Conservation (phyloP, 306 rosid genomes). For the Castanospermum australe region DNA sequence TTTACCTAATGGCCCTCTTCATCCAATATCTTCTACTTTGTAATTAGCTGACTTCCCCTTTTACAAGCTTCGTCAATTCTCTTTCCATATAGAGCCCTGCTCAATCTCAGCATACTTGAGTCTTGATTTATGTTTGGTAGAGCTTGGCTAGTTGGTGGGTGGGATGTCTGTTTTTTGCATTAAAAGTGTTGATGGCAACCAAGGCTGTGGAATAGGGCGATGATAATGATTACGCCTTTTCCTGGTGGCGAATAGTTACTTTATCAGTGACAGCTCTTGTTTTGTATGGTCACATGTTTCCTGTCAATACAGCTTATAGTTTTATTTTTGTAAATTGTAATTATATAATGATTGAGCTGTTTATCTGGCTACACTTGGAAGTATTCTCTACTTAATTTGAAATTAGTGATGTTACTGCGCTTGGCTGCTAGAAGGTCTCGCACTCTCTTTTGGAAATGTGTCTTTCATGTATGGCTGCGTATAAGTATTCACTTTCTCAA, state of each 20-base stretch:
- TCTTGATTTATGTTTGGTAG: slow-evolving; percentile 29
- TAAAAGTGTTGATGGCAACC: slow-evolving; percentile 2
- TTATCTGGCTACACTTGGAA: not conserved
- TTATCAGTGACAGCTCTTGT: slow-evolving; percentile 1
- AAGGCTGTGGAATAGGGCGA: slow-evolving; percentile 13
- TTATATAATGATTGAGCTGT: slow-evolving; percentile 1
- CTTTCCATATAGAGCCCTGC: not conserved
- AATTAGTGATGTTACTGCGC: not conserved
- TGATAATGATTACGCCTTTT: not conserved
- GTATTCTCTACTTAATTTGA: slow-evolving; percentile 6
- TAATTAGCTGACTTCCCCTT: slow-evolving; percentile 37
- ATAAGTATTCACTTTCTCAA: not conserved
- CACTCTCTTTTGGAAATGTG: not conserved
- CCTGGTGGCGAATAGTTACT: slow-evolving; percentile 26
- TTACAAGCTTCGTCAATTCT: slow-evolving; percentile 26
- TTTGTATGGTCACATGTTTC: slow-evolving; percentile 17
- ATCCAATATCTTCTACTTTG: slow-evolving; percentile 24
- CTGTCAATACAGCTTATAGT: not conserved
- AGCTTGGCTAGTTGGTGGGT: slow-evolving; percentile 25
- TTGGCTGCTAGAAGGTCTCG: not conserved
- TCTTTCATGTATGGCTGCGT: no score
- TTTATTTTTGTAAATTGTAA: slow-evolving; percentile 12
- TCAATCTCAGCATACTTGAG: not conserved
- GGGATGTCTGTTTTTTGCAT: slow-evolving; percentile 12
- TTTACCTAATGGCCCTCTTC: slow-evolving; percentile 13